These are phyloP conservation scores for Apiotrichum laibachii DNA, from an alignment of 1,284 basidiomycete genomes.

Conservation along the genomic window DNA sequence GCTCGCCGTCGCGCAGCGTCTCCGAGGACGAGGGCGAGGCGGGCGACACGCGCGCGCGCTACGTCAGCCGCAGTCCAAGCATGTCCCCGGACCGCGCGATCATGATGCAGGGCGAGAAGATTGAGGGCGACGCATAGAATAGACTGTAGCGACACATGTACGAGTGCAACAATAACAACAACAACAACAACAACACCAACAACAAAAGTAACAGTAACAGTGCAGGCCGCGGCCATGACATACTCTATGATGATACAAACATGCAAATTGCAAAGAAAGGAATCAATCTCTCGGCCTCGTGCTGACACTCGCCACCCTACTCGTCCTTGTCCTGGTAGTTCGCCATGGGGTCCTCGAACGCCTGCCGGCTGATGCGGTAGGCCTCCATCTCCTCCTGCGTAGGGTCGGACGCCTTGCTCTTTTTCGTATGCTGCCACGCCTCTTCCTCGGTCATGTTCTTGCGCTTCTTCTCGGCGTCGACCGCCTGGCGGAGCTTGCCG, in stretches of 20 bases:
- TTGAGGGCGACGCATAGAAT: conserved; percentile 41
- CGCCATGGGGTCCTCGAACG: conserved; percentile 53
- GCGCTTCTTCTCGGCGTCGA: conserved; percentile 77
- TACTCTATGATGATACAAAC: no score
- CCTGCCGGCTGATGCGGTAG: conserved; percentile 45
- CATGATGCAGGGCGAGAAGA: conserved; percentile 19
- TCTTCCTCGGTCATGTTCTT: conserved; percentile 61
- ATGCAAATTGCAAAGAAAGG: no score
- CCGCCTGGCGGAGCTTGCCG: conserved; percentile 66
- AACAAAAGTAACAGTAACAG: no score
- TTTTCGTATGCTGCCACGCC: conserved; percentile 49
- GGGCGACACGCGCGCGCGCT: conserved; percentile 41
- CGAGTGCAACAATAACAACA: no score
- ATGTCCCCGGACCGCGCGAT: conserved; percentile 47
- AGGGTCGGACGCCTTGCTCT: conserved; percentile 64
- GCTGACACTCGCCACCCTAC: no score
- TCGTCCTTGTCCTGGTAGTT: conserved; percentile 44
- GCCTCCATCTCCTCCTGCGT: conserved; percentile 83
- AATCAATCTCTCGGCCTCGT: no score
- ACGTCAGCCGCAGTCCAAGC: conserved; percentile 44
- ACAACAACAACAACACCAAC: no score
- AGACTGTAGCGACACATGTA: no score
- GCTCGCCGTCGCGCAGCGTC: conserved; percentile 44
- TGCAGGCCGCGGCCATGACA: no score
- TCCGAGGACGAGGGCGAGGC: conserved; percentile 32